These are phyloP conservation scores for Zygnema circumcarinatum DNA, from an alignment of 139 green algal species.

Conservation along the genomic window DNA sequence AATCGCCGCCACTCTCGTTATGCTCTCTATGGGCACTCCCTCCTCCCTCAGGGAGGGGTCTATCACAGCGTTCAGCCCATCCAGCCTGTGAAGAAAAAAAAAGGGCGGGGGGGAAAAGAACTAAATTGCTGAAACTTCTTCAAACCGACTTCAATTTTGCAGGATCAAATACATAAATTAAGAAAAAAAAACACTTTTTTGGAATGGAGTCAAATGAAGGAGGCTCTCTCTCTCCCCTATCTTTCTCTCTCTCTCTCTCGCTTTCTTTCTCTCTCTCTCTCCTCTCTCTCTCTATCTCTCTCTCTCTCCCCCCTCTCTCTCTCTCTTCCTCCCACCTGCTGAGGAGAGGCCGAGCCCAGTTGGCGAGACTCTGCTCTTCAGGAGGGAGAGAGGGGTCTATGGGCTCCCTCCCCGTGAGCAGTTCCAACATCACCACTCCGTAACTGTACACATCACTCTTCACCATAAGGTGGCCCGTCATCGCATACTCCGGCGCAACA, in stretches of 20 bases:
- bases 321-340: not conserved
- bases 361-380: slow-evolving; percentile 58
- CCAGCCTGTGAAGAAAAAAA: too few species aligned
- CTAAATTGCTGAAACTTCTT: not conserved
- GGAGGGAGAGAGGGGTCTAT: slow-evolving; percentile 58
- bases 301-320: too few species aligned
- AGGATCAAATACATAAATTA: not conserved
- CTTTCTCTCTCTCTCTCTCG: too few species aligned
- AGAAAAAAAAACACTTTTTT: too few species aligned
- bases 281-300: too few species aligned
- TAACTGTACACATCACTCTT: slow-evolving; percentile 60
- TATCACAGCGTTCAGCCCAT: not conserved
- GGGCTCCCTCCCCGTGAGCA: slow-evolving; percentile 63
- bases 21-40: slow-evolving; percentile 15
- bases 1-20: slow-evolving; percentile 39
- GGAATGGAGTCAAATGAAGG: too few species aligned
- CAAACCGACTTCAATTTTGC: not conserved
- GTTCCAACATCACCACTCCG: slow-evolving; percentile 69
- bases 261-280: too few species aligned
- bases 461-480: slow-evolving; percentile 52
- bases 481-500: slow-evolving; percentile 51
- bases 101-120: too few species aligned
- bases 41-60: not conserved
- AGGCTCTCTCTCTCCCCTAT: too few species aligned
- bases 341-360: slow-evolving; percentile 33